Evolutionary conservation across 2,329 filamentous ascomycete genomes (phyloP).

Genomic region (Fusarium decemcellulare): DNA sequence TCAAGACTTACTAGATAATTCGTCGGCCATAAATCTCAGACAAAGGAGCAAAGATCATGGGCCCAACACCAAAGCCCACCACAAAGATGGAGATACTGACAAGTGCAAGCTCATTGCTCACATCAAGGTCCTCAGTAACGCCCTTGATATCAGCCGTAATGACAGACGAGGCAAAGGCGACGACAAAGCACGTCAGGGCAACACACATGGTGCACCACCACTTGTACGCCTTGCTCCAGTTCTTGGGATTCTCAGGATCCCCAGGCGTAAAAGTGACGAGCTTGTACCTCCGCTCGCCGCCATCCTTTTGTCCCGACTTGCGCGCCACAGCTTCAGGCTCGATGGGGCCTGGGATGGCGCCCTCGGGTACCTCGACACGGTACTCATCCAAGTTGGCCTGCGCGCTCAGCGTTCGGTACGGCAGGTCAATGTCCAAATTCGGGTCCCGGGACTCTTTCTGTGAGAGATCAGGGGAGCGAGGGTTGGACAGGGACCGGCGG

Average conservation of each 20-base stretch:
- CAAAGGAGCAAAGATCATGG: slow-evolving; percentile 84
- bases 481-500: slow-evolving; percentile 43
- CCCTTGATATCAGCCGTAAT: slow-evolving; percentile 83
- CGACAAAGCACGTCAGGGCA: slow-evolving; percentile 81
- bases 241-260: slow-evolving; percentile 87
- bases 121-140: slow-evolving; percentile 73
- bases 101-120: slow-evolving; percentile 80
- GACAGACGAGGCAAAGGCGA: slow-evolving; percentile 79
- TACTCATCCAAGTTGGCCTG: slow-evolving; percentile 77
- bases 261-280: slow-evolving; percentile 77
- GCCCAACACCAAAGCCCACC: slow-evolving; percentile 84
- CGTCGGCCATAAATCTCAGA: slow-evolving; percentile 82
- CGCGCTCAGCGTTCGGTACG: slow-evolving; percentile 74
- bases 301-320: slow-evolving; percentile 30
- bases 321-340: slow-evolving; percentile 45
- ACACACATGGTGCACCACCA: slow-evolving; percentile 92
- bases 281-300: slow-evolving; percentile 55
- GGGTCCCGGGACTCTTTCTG: slow-evolving; percentile 57
- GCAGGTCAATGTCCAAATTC: slow-evolving; percentile 69
- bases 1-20: slow-evolving; percentile 72
- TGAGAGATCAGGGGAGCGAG: slow-evolving; percentile 24
- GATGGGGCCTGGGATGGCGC: slow-evolving; percentile 69
- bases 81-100: slow-evolving; percentile 84
- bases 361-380: slow-evolving; percentile 70
- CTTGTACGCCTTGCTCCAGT: slow-evolving; percentile 84